phyloP scores from a whole-genome alignment of 192 early-diverging fungal species.

The Gryganskiella cystojenkinii region DNA sequence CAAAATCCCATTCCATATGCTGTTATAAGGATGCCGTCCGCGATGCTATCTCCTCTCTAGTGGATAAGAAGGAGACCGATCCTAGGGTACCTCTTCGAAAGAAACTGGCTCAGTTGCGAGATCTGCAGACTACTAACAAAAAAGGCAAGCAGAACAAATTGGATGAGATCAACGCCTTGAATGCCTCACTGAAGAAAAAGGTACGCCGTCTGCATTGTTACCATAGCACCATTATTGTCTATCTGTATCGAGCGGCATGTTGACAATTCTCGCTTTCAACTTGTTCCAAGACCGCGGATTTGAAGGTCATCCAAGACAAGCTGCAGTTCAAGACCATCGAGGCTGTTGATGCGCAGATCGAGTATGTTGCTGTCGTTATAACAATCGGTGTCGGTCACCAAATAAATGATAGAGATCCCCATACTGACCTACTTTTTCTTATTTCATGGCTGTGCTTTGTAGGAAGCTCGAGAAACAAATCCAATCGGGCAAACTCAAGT shows the following conservation, averaged over 20 bases:
- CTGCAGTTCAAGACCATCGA: slow-evolving; percentile 76
- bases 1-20: neutral
- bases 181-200: slow-evolving; percentile 79
- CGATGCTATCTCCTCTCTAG: neutral
- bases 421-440: neutral
- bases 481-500: slow-evolving; percentile 72
- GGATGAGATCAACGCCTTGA: slow-evolving; percentile 72
- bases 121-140: slow-evolving; percentile 72
- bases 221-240: too few relatives aligned
- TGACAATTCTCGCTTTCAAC: too few relatives aligned
- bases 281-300: slow-evolving; percentile 53
- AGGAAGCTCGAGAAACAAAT: slow-evolving; percentile 79
- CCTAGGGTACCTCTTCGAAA: slow-evolving; percentile 39
- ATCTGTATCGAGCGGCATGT: too few relatives aligned
- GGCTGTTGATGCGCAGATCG: slow-evolving; percentile 79
- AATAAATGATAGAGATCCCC: neutral
- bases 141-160: slow-evolving; percentile 70
- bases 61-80: slow-evolving; percentile 4
- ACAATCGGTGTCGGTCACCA: neutral
- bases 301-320: slow-evolving; percentile 77
- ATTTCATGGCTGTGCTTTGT: neutral
- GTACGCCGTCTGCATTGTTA: too few relatives aligned
- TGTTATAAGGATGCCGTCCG: slow-evolving; percentile 7
- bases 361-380: slow-evolving; percentile 48
- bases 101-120: slow-evolving; percentile 70